phyloP scores from a whole-genome alignment of 495 filamentous ascomycete genomes.

The Penicillium crystallinum region DNA sequence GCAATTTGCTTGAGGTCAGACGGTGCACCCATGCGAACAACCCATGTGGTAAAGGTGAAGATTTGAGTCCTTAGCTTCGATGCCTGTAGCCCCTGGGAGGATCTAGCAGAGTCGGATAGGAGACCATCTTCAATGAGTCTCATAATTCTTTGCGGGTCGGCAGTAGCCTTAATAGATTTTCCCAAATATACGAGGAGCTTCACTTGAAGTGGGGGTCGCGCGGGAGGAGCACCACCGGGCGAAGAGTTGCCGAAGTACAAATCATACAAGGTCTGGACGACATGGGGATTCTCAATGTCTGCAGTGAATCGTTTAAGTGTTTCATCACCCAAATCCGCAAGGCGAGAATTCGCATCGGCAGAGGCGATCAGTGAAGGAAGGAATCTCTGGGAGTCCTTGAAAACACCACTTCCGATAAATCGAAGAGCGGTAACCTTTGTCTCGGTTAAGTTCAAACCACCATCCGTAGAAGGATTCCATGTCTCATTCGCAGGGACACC shows the following conservation, averaged over 20 bases:
- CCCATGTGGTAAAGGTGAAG: constrained; percentile 86
- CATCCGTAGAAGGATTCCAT: constrained; percentile 55
- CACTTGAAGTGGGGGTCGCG: constrained; percentile 65
- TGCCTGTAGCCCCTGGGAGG: constrained; percentile 59
- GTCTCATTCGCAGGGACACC: constrained; percentile 55
- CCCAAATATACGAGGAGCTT: constrained; percentile 68
- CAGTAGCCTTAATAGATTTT: constrained; percentile 66
- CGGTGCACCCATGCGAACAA: constrained; percentile 65
- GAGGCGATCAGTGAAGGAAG: constrained; percentile 79
- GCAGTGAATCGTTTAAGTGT: constrained; percentile 68
- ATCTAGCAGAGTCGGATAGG: constrained; percentile 41
- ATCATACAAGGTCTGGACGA: constrained; percentile 60
- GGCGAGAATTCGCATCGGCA: constrained; percentile 72
- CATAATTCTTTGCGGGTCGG: constrained; percentile 58
- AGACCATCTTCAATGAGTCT: constrained; percentile 65
- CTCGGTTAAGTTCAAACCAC: constrained; percentile 59
- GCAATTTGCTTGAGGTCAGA: constrained; percentile 58
- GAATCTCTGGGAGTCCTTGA: constrained; percentile 72
- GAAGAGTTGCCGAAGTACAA: constrained; percentile 57
- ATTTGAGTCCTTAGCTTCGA: constrained; percentile 73
- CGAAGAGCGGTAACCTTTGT: constrained; percentile 62
- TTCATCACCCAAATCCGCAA: constrained; percentile 77
- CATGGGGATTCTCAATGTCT: constrained; percentile 59
- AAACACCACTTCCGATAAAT: constrained; percentile 79
- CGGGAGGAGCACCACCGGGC: constrained; percentile 43